Evolutionary conservation across 139 green algal species (phyloP).

Genomic region (Picochlorum sp.): DNA sequence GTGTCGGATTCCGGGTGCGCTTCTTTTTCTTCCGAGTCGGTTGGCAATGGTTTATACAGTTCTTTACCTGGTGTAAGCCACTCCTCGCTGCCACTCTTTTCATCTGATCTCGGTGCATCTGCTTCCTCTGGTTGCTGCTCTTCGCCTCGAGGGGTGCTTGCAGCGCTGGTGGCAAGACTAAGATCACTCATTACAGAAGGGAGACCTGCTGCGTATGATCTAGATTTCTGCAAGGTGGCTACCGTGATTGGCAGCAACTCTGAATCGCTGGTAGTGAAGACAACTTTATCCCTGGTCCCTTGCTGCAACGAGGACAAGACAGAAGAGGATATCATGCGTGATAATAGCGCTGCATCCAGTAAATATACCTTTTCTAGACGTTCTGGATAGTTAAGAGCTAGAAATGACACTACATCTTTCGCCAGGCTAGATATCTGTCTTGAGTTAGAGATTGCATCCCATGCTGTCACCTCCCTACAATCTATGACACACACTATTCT

Average conservation of each 20-base stretch:
- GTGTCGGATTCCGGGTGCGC: no score
- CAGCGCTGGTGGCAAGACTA: background rate
- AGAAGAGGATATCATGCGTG: slow-evolving; percentile 17
- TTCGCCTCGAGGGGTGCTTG: background rate
- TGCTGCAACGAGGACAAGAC: slow-evolving; percentile 17
- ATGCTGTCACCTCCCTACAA: slow-evolving; percentile 8
- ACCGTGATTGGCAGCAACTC: slow-evolving; percentile 11
- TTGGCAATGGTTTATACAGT: no score
- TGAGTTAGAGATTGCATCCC: slow-evolving; percentile 9
- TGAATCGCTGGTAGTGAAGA: slow-evolving; percentile 5
- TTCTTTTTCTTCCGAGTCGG: no score
- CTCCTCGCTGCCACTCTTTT: background rate
- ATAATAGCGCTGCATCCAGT: slow-evolving; percentile 24
- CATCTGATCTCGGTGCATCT: background rate
- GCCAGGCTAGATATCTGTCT: slow-evolving; percentile 23
- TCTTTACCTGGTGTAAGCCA: background rate
- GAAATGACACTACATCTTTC: slow-evolving; percentile 8
- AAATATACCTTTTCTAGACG: slow-evolving; percentile 27
- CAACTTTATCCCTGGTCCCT: slow-evolving; percentile 16
- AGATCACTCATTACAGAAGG: background rate
- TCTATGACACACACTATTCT: slow-evolving; percentile 25
- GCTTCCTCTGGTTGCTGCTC: background rate
- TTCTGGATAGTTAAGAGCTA: slow-evolving; percentile 29
- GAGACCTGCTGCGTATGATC: background rate
- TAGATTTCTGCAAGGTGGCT: slow-evolving; percentile 10